A percentile compares a stretch with the other conserved stretches of the same genome.
Evolutionary conservation across 2,329 filamentous ascomycete species (phyloP).

Genomic region (Gyromitra esculenta): DNA sequence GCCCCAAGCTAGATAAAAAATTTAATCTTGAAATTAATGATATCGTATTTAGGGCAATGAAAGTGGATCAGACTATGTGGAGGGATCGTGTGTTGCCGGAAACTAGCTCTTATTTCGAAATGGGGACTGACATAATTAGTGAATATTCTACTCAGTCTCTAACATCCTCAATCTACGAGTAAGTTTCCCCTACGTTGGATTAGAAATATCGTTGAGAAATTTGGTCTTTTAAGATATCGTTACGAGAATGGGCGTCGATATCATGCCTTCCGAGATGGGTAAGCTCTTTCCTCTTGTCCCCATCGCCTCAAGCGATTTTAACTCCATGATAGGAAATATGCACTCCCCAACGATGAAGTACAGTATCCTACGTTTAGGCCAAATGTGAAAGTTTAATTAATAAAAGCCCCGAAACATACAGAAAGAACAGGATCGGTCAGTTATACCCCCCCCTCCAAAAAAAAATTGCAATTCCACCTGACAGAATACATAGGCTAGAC

Average conservation of each 20-base stretch:
- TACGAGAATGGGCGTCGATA: conserved; percentile 62
- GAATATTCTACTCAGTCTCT: conserved; percentile 8
- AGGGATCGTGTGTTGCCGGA: conserved; percentile 1
- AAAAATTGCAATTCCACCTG: conserved; percentile 51
- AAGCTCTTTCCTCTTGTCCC: conserved; percentile 57
- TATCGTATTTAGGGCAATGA: background rate
- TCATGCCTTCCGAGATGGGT: conserved; percentile 60
- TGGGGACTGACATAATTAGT: background rate
- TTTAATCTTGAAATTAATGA: background rate
- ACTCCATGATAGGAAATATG: conserved; percentile 23
- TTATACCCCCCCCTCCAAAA: conserved; percentile 1
- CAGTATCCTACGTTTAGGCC: background rate
- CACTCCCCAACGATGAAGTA: conserved; percentile 26
- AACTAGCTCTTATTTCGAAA: background rate
- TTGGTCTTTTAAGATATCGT: conserved; percentile 4
- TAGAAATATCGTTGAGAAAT: background rate
- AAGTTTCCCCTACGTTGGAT: background rate
- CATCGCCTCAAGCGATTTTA: background rate
- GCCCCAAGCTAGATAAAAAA: background rate
- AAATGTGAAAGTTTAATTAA: no score
- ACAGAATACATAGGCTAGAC: background rate
- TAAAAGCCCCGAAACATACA: background rate
- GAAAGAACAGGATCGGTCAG: conserved; percentile 45
- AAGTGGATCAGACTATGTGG: conserved; percentile 9
- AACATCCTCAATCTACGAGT: conserved; percentile 18